Base-by-base conservation (phyloP, 1,139 yeast genomes). In the Diutina scorzettiae region DNA sequence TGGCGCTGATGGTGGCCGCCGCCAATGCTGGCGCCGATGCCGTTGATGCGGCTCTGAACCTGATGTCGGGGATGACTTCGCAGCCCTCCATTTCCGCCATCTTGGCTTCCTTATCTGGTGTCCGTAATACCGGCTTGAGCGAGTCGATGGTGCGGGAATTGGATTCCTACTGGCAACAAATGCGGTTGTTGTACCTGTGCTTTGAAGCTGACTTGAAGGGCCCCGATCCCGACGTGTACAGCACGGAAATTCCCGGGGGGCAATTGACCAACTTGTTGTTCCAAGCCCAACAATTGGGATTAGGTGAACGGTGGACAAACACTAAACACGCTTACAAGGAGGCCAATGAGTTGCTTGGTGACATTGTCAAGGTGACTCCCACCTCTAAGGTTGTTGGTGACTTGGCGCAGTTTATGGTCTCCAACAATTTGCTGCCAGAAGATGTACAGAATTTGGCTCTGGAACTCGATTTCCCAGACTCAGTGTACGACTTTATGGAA, bases 351-450 rank as follows among this genome's bases (percentile, higher is more conserved):
- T 71, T 91, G 47, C 73, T 91, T 52, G 99, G 99, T 48, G 99
- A 91, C 61, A 76, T 91, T 58, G 97, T 93, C 56, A 91, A 91
- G 71, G 98, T 91, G 45, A 91, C 98, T 8, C 99, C 99, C 48
- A 93, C 98, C 20, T 89, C 97, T 18, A 91, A 91, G 72, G 98
- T 93, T 55, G 99, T 91, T 48, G 98, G 98, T 53, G 99, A 91
- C 60, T 77, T 91, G 64, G 98, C 98, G 17, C 98, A 93, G 66
- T 91, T 91, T 57, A 91, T 91, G 98, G 98, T 91, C 44, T 78
- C 96, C 41, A 93, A 91, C 71, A 86, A 86, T 63, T 74, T 91
- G 55, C 71, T 80, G 16, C 71, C 82, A 44, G 86, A 83, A 56
- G 99, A 91, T 57, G 94, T 93, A 47, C 69, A 70, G 60, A 82